Evolutionary conservation across 495 filamentous ascomycete species (phyloP).

Genomic region (Venustampulla echinocandica): DNA sequence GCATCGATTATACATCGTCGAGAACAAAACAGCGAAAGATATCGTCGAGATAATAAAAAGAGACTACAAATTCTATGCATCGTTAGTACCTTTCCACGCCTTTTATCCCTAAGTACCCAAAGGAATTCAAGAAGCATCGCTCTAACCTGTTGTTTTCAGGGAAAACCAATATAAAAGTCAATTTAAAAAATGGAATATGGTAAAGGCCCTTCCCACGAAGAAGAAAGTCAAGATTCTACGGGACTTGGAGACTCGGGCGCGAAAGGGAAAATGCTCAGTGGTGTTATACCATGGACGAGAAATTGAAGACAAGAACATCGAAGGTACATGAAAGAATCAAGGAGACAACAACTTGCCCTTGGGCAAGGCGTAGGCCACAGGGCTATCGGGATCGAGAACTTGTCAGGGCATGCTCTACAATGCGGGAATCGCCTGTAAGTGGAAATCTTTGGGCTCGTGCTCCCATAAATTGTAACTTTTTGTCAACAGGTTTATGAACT

Average conservation of each 20-base stretch:
- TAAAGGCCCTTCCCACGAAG: slow-evolving; percentile 24
- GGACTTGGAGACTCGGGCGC: slow-evolving; percentile 15
- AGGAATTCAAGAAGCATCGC: no score
- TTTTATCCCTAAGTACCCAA: slow-evolving; percentile 6
- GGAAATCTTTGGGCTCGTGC: no score
- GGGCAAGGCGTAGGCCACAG: no score
- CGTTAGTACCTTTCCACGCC: slow-evolving; percentile 22
- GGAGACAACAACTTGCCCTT: no score
- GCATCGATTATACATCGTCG: slow-evolving; percentile 27
- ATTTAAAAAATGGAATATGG: slow-evolving; percentile 36
- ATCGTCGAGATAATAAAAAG: slow-evolving; percentile 27
- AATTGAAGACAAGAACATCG: slow-evolving; percentile 29
- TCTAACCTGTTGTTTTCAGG: slow-evolving; percentile 23
- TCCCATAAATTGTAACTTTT: no score
- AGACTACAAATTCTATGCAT: slow-evolving; percentile 28
- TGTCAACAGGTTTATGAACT: no score
- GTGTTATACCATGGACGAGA: slow-evolving; percentile 15
- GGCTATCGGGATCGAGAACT: no score
- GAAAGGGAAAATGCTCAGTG: slow-evolving; percentile 21
- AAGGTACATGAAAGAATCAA: no score
- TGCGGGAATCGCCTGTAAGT: no score
- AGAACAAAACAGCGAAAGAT: slow-evolving; percentile 20
- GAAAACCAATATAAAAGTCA: slow-evolving; percentile 33
- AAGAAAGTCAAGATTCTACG: slow-evolving; percentile 22
- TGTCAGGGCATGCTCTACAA: no score